These are phyloP conservation scores for Mortierella sp. DNA, from an alignment of 371 early-diverging fungal genomes.

Conservation along the genomic window DNA sequence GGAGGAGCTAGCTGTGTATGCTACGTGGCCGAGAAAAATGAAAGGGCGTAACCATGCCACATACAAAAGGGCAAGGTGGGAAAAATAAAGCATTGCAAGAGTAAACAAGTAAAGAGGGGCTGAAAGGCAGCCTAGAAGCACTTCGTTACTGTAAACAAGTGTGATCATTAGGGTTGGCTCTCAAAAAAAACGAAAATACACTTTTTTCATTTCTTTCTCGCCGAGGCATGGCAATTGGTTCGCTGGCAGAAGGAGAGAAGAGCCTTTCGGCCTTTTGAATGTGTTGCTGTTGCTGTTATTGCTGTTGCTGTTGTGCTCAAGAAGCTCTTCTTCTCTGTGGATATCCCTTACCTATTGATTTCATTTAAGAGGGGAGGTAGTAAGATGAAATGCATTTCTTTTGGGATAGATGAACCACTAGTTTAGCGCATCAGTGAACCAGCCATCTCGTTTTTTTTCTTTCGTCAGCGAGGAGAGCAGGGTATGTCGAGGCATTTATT, in stretches of 20 bases:
- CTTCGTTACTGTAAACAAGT: not conserved
- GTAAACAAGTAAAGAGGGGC: not conserved
- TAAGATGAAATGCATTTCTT: not conserved
- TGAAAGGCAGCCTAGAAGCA: not conserved
- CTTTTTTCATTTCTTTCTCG: not conserved
- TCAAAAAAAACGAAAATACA: constrained; percentile 12
- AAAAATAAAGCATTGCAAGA: not conserved
- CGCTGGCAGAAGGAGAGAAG: not conserved
- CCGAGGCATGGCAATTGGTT: constrained; percentile 13
- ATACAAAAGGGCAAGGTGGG: not conserved
- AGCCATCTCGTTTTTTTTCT: not conserved
- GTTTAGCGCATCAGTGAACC: not conserved
- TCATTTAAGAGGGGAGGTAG: not conserved
- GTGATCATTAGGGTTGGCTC: constrained; percentile 2
- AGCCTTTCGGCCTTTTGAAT: constrained; percentile 18
- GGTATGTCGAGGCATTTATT: not conserved
- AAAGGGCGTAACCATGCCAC: too few species aligned
- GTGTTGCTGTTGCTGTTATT: not conserved
- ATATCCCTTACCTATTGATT: not conserved
- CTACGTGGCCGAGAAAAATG: too few species aligned
- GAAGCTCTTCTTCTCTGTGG: not conserved
- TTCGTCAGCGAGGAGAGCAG: not conserved
- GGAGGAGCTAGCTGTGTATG: too few species aligned
- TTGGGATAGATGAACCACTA: not conserved
- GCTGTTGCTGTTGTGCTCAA: not conserved